phyloP scores from a whole-genome alignment of 176 grass and related monocot species.

The Pharus latifolius region DNA sequence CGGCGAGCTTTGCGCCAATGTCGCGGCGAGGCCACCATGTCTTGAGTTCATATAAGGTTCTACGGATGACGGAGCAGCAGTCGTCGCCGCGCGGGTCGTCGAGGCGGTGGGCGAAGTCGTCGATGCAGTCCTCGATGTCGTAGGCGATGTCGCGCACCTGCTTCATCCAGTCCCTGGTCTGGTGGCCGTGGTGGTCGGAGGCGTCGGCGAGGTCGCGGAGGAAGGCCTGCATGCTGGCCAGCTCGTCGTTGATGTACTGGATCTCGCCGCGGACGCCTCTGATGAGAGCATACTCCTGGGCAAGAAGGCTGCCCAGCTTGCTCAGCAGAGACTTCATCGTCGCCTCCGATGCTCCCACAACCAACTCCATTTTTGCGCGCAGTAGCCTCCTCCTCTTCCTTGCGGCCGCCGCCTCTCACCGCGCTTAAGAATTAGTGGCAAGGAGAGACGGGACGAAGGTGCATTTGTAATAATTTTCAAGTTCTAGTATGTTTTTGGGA shows the following conservation, averaged over 20 bases:
- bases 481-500: no score
- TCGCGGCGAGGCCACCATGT: constrained; percentile 3
- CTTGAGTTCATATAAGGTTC: not conserved
- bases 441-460: no score
- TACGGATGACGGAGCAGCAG: not conserved
- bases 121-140: constrained; percentile 1
- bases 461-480: no score
- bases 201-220: not conserved
- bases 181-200: not conserved
- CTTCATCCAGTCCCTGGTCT: constrained; percentile 17
- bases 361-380: not conserved
- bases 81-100: not conserved
- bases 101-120: not conserved
- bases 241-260: not conserved
- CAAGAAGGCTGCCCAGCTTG: not conserved
- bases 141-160: constrained; percentile 1
- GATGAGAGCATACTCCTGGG: not conserved
- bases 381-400: no score
- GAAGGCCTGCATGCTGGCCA: not conserved
- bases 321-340: not conserved
- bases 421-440: no score
- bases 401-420: no score
- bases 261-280: not conserved
- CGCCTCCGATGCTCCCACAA: not conserved
- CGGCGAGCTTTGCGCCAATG: not conserved